A percentile compares a stretch with the other conserved stretches of the same genome.
phyloP scores from a whole-genome alignment of 208 protist genomes.

The Wallacemonas rigidus region DNA sequence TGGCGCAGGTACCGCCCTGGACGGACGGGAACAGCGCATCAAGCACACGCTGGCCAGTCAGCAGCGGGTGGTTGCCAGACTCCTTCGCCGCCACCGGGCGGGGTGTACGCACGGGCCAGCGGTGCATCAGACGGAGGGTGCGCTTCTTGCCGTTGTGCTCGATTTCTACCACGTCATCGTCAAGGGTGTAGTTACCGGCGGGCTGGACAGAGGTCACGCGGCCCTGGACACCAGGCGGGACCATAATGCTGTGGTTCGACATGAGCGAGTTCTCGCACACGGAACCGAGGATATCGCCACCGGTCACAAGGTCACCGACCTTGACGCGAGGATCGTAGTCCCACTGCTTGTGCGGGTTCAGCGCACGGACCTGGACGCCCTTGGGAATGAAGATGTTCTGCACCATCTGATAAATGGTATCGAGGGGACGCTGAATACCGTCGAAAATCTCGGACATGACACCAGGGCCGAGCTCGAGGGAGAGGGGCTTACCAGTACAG shows the following conservation, averaged over 20 bases:
- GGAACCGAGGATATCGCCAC: slow-evolving; percentile 97
- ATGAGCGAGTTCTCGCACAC: slow-evolving; percentile 98
- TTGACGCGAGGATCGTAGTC: slow-evolving; percentile 93
- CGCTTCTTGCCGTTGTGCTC: slow-evolving; percentile 91
- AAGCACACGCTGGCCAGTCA: slow-evolving; percentile 99
- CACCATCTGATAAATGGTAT: slow-evolving; percentile 97
- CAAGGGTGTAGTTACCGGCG: slow-evolving; percentile 94
- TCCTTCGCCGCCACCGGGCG: slow-evolving; percentile 97
- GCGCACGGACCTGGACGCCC: slow-evolving; percentile 96
- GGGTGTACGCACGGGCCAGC: slow-evolving; percentile 97
- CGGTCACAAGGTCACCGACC: slow-evolving; percentile 97
- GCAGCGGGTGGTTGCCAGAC: slow-evolving; percentile 95
- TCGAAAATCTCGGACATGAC: slow-evolving; percentile 99
- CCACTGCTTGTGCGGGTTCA: slow-evolving; percentile 96
- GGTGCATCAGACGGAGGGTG: slow-evolving; percentile 95
- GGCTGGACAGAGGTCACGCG: slow-evolving; percentile 94
- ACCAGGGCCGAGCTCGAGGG: slow-evolving; percentile 99
- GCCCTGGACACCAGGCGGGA: slow-evolving; percentile 94
- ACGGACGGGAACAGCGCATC: slow-evolving; percentile 99
- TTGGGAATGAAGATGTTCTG: slow-evolving; percentile 99
- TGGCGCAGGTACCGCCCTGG: slow-evolving; percentile 99
- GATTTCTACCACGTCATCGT: slow-evolving; percentile 92
- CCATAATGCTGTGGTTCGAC: slow-evolving; percentile 96
- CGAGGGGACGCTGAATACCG: slow-evolving; percentile 99
- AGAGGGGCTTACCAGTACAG: slow-evolving; percentile 99